A percentile compares a stretch with the other conserved stretches of the same genome.
phyloP scores from a whole-genome alignment of 2,329 filamentous ascomycete species.

The Ophiostoma novo-ulmi region DNA sequence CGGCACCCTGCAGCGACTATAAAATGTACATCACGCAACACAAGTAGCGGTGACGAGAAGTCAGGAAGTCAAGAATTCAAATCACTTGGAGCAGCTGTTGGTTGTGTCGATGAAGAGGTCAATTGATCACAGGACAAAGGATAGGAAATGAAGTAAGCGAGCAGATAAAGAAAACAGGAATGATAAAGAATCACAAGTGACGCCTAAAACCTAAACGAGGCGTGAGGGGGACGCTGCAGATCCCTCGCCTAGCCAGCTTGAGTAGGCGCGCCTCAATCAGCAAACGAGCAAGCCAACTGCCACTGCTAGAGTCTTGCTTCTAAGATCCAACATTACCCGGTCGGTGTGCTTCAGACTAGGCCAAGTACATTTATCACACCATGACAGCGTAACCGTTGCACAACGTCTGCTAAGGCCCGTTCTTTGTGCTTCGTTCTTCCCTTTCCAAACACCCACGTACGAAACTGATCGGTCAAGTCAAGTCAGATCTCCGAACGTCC shows the following conservation, averaged over 20 bases:
- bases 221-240: neutral
- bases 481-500: neutral
- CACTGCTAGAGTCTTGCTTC: neutral
- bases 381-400: conserved; percentile 9
- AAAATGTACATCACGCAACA: neutral
- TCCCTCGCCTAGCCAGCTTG: neutral
- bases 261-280: neutral
- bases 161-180: neutral
- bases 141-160: neutral
- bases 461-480: neutral
- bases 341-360: neutral
- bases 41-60: conserved; percentile 1
- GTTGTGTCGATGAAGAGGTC: neutral
- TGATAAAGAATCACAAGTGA: no score
- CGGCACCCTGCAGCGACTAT: conserved; percentile 9
- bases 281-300: neutral
- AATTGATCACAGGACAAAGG: neutral
- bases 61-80: neutral
- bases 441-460: neutral
- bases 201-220: neutral
- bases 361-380: neutral
- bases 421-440: neutral
- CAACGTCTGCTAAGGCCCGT: neutral
- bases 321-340: no score
- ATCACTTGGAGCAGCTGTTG: neutral